These are phyloP conservation scores for Crithidia brevicula DNA, from an alignment of 208 protist genomes.

Conservation along the genomic window DNA sequence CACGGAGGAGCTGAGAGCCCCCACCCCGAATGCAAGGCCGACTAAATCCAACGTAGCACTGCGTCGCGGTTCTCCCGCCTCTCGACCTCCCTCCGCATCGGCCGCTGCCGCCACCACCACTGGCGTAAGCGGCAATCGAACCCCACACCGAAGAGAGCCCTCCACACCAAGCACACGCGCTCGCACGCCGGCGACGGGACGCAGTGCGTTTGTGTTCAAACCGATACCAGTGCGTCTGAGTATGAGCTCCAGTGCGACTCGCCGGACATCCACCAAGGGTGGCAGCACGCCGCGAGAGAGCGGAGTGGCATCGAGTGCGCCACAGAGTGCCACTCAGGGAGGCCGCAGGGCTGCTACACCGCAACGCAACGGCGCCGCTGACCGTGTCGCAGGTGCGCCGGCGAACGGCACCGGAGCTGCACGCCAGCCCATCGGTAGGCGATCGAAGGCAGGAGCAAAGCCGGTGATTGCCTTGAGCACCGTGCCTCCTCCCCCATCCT, in stretches of 20 bases:
- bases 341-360: not conserved
- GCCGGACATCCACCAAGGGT: not conserved
- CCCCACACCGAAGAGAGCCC: not conserved
- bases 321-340: not conserved
- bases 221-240: slow-evolving; percentile 11
- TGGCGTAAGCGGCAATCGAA: not conserved
- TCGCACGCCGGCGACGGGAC: not conserved
- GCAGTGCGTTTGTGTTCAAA: slow-evolving; percentile 9
- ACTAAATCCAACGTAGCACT: not conserved
- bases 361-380: not conserved
- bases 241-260: not conserved
- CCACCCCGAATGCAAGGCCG: not conserved
- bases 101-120: not conserved
- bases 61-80: slow-evolving; percentile 1
- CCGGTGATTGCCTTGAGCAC: slow-evolving; percentile 7
- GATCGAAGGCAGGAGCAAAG: not conserved
- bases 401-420: not conserved
- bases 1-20: not conserved
- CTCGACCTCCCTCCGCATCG: not conserved
- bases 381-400: not conserved
- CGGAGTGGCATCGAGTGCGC: not conserved
- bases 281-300: not conserved
- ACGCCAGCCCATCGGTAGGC: not conserved
- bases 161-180: not conserved
- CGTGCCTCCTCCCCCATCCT: not conserved